phyloP scores from a whole-genome alignment of 108 stramenopile species.

The Discostella stelligeroides region DNA sequence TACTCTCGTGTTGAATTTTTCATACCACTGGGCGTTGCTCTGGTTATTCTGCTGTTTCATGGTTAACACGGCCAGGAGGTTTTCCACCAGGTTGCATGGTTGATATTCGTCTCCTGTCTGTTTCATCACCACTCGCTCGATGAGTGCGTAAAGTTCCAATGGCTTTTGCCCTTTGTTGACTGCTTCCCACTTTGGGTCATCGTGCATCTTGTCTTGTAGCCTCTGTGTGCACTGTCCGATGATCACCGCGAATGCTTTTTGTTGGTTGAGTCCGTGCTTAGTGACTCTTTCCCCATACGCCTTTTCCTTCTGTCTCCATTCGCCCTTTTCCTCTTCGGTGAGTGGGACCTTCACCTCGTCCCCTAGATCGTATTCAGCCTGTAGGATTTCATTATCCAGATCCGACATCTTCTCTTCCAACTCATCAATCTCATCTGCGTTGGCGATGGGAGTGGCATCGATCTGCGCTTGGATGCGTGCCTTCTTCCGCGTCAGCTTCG shows the following conservation, averaged over 20 bases:
- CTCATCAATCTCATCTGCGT: background rate
- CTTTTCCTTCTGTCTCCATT: background rate
- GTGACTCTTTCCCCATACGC: conserved; percentile 4
- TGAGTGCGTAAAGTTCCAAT: conserved; percentile 1
- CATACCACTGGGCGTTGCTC: conserved; percentile 5
- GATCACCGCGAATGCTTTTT: conserved; percentile 16
- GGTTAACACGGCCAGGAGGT: background rate
- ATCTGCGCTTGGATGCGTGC: conserved; percentile 3
- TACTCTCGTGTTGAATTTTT: conserved; percentile 9
- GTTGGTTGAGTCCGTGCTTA: conserved; percentile 7
- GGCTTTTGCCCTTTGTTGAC: background rate
- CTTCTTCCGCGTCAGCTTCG: background rate
- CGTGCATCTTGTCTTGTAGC: conserved; percentile 2
- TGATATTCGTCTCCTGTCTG: conserved; percentile 14
- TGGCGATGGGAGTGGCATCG: background rate
- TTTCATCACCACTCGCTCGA: background rate
- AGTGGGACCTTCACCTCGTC: background rate
- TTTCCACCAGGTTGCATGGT: conserved; percentile 2
- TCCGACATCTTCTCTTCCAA: conserved; percentile 15
- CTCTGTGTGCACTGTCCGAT: conserved; percentile 1
- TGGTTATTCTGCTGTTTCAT: conserved; percentile 5
- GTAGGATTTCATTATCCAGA: conserved; percentile 10
- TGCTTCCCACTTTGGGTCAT: background rate
- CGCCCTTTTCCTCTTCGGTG: background rate
- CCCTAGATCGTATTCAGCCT: background rate